These are phyloP conservation scores for Tetracladium setigerum DNA, from an alignment of 495 filamentous ascomycete genomes.

Conservation along the genomic window DNA sequence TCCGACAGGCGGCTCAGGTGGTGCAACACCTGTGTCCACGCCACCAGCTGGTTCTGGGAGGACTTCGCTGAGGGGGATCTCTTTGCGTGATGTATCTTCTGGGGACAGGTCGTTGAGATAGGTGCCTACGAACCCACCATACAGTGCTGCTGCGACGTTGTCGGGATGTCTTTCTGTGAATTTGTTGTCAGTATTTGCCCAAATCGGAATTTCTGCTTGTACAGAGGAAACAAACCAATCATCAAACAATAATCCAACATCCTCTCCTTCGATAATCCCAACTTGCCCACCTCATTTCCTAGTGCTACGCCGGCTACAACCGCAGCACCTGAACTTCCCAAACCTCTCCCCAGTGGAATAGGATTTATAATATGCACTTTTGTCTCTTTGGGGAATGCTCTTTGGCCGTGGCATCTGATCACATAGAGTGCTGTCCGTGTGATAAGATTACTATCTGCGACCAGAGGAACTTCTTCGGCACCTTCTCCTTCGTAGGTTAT, in stretches of 20 bases:
- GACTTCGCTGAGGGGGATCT: conserved; percentile 94
- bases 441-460: conserved; percentile 79
- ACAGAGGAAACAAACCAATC: conserved; percentile 50
- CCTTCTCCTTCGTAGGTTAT: conserved; percentile 85
- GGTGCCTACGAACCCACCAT: conserved; percentile 94
- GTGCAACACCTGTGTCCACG: conserved; percentile 72
- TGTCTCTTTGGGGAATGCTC: conserved; percentile 76
- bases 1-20: conserved; percentile 78
- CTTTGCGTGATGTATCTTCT: conserved; percentile 73
- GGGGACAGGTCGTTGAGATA: conserved; percentile 86
- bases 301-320: conserved; percentile 91
- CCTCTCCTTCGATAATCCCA: conserved; percentile 71
- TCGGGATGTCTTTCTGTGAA: conserved; percentile 81
- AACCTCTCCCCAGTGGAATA: conserved; percentile 81
- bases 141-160: conserved; percentile 90
- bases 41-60: conserved; percentile 80
- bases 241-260: conserved; percentile 94
- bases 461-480: conserved; percentile 63
- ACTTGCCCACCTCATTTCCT: conserved; percentile 77
- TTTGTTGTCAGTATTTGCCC: conserved; percentile 14
- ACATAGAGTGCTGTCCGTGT: conserved; percentile 89
- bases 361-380: conserved; percentile 87
- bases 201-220: background rate
- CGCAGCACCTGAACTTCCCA: conserved; percentile 89
- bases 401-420: conserved; percentile 78